These are phyloP conservation scores for Sanghuangporus weigelae DNA, from an alignment of 1,284 basidiomycete species.

Conservation along the genomic window DNA sequence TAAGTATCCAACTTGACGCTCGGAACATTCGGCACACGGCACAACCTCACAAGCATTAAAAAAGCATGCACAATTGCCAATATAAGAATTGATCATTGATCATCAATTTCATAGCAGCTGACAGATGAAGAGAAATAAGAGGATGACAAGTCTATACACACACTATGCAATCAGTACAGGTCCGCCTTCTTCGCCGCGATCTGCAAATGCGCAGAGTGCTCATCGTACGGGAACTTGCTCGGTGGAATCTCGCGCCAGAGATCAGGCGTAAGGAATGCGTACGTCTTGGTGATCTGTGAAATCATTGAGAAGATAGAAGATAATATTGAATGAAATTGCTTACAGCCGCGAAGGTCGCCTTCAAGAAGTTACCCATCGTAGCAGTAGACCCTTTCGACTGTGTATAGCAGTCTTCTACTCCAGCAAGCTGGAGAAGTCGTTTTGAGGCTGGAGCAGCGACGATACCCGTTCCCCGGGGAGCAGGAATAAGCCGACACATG, in stretches of 20 bases:
- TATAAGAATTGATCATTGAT: not conserved
- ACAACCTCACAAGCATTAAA: not conserved
- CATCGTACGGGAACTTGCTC: conserved; percentile 88
- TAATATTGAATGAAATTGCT: conserved; percentile 29
- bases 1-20: too few species aligned
- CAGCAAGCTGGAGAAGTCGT: conserved; percentile 95
- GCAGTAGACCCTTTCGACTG: conserved; percentile 98
- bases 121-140: not conserved
- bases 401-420: conserved; percentile 94
- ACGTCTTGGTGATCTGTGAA: conserved; percentile 89
- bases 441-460: conserved; percentile 98
- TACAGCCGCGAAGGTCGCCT: conserved; percentile 95
- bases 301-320: conserved; percentile 4
- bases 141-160: not conserved
- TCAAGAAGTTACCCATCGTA: conserved; percentile 99
- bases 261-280: conserved; percentile 95
- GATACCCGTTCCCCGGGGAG: conserved; percentile 98
- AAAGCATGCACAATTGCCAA: not conserved
- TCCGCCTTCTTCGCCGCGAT: conserved; percentile 72
- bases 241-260: conserved; percentile 95
- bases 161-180: conserved; percentile 9
- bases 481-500: conserved; percentile 99
- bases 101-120: not conserved
- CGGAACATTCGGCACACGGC: not conserved
- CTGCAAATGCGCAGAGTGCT: conserved; percentile 88